Conservation (phyloP, 305 asterid species). For the Fraxinus albicans region DNA sequence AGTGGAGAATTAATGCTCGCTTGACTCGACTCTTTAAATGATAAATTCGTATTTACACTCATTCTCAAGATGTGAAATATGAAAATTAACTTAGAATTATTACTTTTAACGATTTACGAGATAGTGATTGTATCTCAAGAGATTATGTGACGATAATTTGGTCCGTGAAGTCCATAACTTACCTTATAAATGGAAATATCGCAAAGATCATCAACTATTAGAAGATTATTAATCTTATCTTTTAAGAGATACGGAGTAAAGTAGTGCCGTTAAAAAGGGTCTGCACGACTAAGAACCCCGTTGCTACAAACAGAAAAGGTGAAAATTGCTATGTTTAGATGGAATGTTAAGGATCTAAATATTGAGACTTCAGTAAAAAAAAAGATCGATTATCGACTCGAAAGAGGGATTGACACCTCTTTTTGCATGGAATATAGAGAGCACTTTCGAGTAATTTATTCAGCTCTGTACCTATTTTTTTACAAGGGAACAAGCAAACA, state of each 20-base stretch:
- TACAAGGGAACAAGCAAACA: constrained; percentile 5
- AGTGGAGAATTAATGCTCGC: background rate
- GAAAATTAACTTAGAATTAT: background rate
- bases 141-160: constrained; percentile 20
- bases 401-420: background rate
- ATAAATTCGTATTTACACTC: background rate
- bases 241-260: background rate
- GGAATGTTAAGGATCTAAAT: background rate
- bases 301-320: background rate
- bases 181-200: background rate
- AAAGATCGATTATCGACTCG: background rate
- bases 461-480: background rate
- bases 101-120: background rate
- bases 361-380: background rate
- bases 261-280: background rate
- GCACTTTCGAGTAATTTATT: background rate
- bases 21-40: background rate
- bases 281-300: background rate
- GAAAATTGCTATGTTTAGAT: background rate
- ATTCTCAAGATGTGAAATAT: background rate
- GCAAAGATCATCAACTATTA: background rate
- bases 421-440: background rate
- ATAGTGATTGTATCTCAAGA: background rate
- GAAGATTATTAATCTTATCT: background rate
- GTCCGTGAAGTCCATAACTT: constrained; percentile 23